Base-by-base conservation (phyloP, 208 protist species). In the Leishmania lainsoni region DNA sequence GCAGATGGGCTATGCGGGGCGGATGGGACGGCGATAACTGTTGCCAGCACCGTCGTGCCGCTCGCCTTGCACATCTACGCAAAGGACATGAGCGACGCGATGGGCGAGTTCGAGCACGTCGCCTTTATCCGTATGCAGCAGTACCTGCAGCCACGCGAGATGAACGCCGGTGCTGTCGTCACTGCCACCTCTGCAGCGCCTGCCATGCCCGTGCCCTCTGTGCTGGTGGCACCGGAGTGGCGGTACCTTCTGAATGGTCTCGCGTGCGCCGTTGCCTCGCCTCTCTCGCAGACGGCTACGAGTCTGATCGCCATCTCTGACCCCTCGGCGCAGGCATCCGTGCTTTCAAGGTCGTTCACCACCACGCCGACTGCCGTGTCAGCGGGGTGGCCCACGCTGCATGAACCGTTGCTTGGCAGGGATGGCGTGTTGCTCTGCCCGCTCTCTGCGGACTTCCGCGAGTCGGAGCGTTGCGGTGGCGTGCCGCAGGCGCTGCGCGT, bases 121-220 rank as follows among this genome's bases (percentile, higher is more conserved):
- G 92, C 90, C 39, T 92, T 92, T 75, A 83, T 95, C 42, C 90
- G 92, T 8, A 54, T 93, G 45, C 58, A 80, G 56, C 83, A 71
- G 39, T 65, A 72, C 48, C 56, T 49, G n/a, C 75, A 49, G 79
- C n/a, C 35, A 56, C 51, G 16, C 39, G 75, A 72, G 5, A 72
- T 20, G 48, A 63, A 59, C n/a, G 69, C 52, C n/a, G 51, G 69
- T 49, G 70, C 80, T 32, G 80, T 78, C 68, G 56, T 17, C 35
- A 26, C 56, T 42, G 2, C 22, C 75, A 52, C 70, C 35, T 49
- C 78, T 29, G 54, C 59, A 54, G 32, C 54, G 61, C 26, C 59
- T 65, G 14, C 61, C 22, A 16, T 77, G 29, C 9, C 52, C 22
- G 26, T 59, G n/a, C 26, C 63, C 17, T 14, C 42, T 26, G 69